A percentile compares a stretch with the other conserved stretches of the same genome.
These are phyloP conservation scores for Phylloporus sp. DNA, from an alignment of 768 basidiomycete genomes.

Conservation along the genomic window DNA sequence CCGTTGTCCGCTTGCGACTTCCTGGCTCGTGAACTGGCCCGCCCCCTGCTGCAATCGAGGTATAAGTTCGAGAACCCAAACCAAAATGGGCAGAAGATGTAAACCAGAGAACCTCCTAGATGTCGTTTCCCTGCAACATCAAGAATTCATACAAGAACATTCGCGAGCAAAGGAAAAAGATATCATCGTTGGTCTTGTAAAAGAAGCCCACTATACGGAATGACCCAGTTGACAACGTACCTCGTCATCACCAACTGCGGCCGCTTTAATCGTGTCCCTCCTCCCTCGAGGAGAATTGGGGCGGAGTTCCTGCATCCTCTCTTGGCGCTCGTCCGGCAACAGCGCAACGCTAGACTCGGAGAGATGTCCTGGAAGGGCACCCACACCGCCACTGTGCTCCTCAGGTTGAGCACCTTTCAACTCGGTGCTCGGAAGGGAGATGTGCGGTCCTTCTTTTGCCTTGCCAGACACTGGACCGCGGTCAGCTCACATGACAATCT, in stretches of 20 bases:
- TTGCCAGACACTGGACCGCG: slow-evolving; percentile 3
- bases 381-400: slow-evolving; percentile 39
- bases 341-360: slow-evolving; percentile 46
- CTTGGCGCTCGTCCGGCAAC: slow-evolving; percentile 44
- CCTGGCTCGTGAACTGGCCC: background rate
- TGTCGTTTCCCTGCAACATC: too few relatives aligned
- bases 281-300: slow-evolving; percentile 7
- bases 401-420: slow-evolving; percentile 29
- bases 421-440: slow-evolving; percentile 36
- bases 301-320: slow-evolving; percentile 4
- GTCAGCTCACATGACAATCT: slow-evolving; percentile 5
- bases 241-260: slow-evolving; percentile 1
- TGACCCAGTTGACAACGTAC: slow-evolving; percentile 6
- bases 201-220: background rate
- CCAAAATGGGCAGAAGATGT: too few relatives aligned
- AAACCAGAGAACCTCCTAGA: too few relatives aligned
- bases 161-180: too few relatives aligned
- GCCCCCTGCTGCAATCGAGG: slow-evolving; percentile 1
- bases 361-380: slow-evolving; percentile 45
- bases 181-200: background rate
- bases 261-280: slow-evolving; percentile 16
- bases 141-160: too few relatives aligned
- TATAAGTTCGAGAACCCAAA: background rate
- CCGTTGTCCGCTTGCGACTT: background rate
- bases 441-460: background rate